Base-by-base conservation (phyloP, 495 filamentous ascomycete species). In the Staphylotrichum longicolle region DNA sequence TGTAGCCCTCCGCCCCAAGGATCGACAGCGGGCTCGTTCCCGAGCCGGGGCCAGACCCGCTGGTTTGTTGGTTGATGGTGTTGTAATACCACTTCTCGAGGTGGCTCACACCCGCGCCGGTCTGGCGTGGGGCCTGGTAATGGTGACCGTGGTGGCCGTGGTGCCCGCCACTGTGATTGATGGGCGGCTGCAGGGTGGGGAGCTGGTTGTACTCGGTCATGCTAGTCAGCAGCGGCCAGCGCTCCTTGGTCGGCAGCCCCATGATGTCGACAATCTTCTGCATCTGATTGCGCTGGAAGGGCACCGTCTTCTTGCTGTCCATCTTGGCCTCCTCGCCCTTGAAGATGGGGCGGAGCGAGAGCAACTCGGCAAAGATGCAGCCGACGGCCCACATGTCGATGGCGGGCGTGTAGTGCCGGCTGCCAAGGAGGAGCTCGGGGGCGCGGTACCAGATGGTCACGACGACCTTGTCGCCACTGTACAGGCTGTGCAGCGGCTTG, bases 361-460 rank as follows among this genome's bases (percentile, higher is more conserved):
- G 79, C 3, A 98, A 80, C 72, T 98, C 94, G 12, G 93, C 95
- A 71, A 98, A 98, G 65, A 98, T 98, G 75, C 94, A 98, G 1
- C 94, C 94, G 3, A 98, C 88, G 12, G 94, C 95, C 94, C 94
- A 98, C 71, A 96, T 84, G 71, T 98, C 94, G 58, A 98, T 89
- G 15, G 94, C 95, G 0, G 94, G 91, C 1, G 94, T 98, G 71
- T 98, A 98, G 70, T 98, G 94, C 30, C 89, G 82, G 57, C 85
- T 90, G 10, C 94, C 94, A 20, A 98, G 85, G 0, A 98, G 85
- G 8, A 98, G 79, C 73, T 98, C 94, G 0, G 94, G 94, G 0
- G 94, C 95, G 30, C 94, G 91, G 66, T 99, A 99, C 94, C 94
- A 99, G 61, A 99, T 99, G 0, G 94, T 99, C 11, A 99, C 94